phyloP scores from a whole-genome alignment of 164 flowering plant species.

The Vitis riparia region DNA sequence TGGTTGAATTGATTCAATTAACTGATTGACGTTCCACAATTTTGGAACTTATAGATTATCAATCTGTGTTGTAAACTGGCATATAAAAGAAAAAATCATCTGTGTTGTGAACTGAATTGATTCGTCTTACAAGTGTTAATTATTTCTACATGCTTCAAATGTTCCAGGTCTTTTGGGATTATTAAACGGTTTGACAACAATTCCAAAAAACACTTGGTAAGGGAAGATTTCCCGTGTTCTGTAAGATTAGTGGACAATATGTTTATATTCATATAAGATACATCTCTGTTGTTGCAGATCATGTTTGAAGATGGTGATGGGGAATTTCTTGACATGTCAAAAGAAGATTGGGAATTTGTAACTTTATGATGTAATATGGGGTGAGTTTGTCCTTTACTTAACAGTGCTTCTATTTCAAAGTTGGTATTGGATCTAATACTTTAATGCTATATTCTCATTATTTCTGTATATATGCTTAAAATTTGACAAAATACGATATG shows the following conservation, averaged over 20 bases:
- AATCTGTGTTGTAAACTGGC: too few species aligned
- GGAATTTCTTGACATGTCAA: slow-evolving; percentile 63
- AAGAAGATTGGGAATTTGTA: slow-evolving; percentile 64
- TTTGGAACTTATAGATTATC: too few species aligned
- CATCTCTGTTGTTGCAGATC: slow-evolving; percentile 42
- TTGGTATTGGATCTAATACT: too few species aligned
- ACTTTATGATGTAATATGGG: slow-evolving; percentile 15
- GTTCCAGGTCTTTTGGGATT: slow-evolving; percentile 54
- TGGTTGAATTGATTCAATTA: too few species aligned
- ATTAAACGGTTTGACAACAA: slow-evolving; percentile 54
- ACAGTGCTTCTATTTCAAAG: too few species aligned
- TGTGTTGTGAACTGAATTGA: too few species aligned
- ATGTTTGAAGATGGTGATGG: slow-evolving; percentile 65
- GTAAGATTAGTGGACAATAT: neutral
- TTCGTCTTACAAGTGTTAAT: neutral
- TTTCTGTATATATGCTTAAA: too few species aligned
- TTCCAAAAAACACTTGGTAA: slow-evolving; percentile 64
- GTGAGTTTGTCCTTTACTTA: neutral
- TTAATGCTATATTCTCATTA: too few species aligned
- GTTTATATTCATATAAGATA: neutral
- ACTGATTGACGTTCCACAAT: too few species aligned
- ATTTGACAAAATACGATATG: too few species aligned
- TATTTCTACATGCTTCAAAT: slow-evolving; percentile 5
- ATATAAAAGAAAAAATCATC: too few species aligned
- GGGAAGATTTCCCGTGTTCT: slow-evolving; percentile 10